Evolutionary conservation across 2,329 filamentous ascomycete species (phyloP), one percentile per base, ranked within the genome.

Genomic region (Fusarium sp.): DNA sequence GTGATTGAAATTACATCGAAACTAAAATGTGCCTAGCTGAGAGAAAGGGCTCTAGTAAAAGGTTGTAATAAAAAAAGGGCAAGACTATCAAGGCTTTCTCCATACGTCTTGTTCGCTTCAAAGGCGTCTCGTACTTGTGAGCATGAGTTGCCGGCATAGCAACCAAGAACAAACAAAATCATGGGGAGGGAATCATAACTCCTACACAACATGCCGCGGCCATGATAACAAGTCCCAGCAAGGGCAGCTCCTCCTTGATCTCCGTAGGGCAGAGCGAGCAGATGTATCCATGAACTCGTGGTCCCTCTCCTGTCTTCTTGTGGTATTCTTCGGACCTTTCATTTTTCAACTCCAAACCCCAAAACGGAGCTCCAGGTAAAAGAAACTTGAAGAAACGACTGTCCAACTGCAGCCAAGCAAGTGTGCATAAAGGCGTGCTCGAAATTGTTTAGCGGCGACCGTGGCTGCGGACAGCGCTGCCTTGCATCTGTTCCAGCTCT

Each of bases 401-500:
- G 74, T 75, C 76, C 76, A 78, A 75, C 70, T 71, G 65, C 72
- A 77, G 76, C 68, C 76, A 75, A 69, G 73, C 69, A 74, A 66
- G 74, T 66, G 64, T 55, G 64, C 62, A 70, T 66, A 67, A 71
- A 58, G 45, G 55, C 60, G 41, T 39, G 52, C 33, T 61, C 18
- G 46, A 38, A 39, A n/a, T 44, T 45, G 55, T 44, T 86, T 95
- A 97, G 84, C 94, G 94, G 84, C 95, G 94, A 79, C 95, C 94
- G 83, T 96, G 93, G 86, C 93, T 97, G 86, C 95, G 93, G 81
- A 94, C 93, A 80, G 94, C 90, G 81, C 89, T 94, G 82, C 94
- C 94, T 85, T 98, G 95, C 90, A 98, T 93, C 77, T 90, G 86
- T 85, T 99, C 96, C 80, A 99, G 92, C 82, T 99, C 96, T 76